A percentile compares a stretch with the other conserved stretches of the same genome.
Conservation (phyloP, 1,284 basidiomycete genomes). For the Neolentinus lepideus region DNA sequence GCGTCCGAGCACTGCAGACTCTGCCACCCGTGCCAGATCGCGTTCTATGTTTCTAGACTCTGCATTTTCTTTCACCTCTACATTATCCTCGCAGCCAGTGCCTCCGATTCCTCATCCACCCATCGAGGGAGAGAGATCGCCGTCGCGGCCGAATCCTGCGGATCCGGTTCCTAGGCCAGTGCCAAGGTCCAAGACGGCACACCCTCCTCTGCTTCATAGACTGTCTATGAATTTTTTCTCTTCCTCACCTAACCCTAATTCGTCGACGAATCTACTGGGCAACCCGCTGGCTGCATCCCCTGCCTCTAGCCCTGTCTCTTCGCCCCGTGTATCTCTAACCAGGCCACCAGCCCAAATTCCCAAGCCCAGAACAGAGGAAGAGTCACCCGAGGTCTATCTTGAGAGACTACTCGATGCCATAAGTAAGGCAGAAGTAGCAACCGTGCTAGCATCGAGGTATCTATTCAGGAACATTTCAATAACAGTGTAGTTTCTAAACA, state of each 20-base stretch:
- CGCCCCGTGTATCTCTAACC: constrained; percentile 39
- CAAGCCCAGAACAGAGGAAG: constrained; percentile 46
- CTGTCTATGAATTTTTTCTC: constrained; percentile 65
- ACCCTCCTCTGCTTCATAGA: constrained; percentile 47
- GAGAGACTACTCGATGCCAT: constrained; percentile 54
- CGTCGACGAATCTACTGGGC: constrained; percentile 17
- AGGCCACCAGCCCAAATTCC: constrained; percentile 38
- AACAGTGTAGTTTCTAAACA: constrained; percentile 6
- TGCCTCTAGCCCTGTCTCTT: constrained; percentile 27
- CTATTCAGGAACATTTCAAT: constrained; percentile 9
- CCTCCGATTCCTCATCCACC: constrained; percentile 5
- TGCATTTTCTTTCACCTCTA: constrained; percentile 3
- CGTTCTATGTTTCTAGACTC: constrained; percentile 9
- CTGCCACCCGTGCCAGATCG: constrained; percentile 15
- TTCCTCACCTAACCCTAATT: constrained; percentile 27
- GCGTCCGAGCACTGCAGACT: constrained; percentile 20
- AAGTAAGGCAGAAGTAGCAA: constrained; percentile 71
- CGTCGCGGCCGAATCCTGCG: not conserved
- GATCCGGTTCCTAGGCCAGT: not conserved
- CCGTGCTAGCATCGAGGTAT: constrained; percentile 77
- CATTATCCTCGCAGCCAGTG: constrained; percentile 5
- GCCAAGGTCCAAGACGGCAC: not conserved
- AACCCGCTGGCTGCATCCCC: constrained; percentile 21
- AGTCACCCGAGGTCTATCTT: constrained; percentile 69
- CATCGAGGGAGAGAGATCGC: constrained; percentile 1